Conservation (phyloP, 768 basidiomycete species). For the Suillus decipiens region DNA sequence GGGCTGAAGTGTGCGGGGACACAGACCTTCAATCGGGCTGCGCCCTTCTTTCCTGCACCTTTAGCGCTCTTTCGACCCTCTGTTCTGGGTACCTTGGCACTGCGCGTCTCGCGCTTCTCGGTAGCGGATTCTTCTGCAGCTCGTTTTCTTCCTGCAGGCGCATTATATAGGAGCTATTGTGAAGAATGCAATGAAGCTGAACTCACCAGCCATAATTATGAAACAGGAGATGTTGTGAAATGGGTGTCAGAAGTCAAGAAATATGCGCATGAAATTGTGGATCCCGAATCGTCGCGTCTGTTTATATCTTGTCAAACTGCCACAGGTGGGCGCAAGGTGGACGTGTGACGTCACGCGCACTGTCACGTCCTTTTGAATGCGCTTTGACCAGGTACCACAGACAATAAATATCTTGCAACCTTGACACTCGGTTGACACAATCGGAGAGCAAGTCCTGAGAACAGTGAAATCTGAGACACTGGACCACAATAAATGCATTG, state of each 20-base stretch:
- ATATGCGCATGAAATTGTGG: background rate
- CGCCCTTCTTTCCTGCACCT: slow-evolving; percentile 39
- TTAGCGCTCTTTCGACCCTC: slow-evolving; percentile 33
- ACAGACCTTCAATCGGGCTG: slow-evolving; percentile 48
- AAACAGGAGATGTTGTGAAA: background rate
- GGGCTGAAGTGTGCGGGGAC: background rate
- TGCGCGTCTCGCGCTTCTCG: slow-evolving; percentile 41
- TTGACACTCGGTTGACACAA: background rate
- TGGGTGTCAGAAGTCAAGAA: slow-evolving; percentile 12
- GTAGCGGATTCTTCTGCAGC: slow-evolving; percentile 38
- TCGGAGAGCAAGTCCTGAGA: background rate
- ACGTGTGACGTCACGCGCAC: slow-evolving; percentile 38
- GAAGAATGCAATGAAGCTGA: slow-evolving; percentile 16
- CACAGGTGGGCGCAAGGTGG: slow-evolving; percentile 15
- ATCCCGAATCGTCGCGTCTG: slow-evolving; percentile 6
- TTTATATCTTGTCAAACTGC: slow-evolving; percentile 21
- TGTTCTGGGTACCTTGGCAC: slow-evolving; percentile 54
- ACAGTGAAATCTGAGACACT: background rate
- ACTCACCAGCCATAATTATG: slow-evolving; percentile 33
- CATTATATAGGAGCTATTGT: slow-evolving; percentile 5
- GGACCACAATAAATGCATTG: slow-evolving; percentile 18
- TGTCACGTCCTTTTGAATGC: slow-evolving; percentile 17
- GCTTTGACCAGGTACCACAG: slow-evolving; percentile 5
- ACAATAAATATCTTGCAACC: background rate
- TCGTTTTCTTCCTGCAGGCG: slow-evolving; percentile 45